phyloP scores from a whole-genome alignment of 148 eudicot genomes.

The Salicornia ramosissima region DNA sequence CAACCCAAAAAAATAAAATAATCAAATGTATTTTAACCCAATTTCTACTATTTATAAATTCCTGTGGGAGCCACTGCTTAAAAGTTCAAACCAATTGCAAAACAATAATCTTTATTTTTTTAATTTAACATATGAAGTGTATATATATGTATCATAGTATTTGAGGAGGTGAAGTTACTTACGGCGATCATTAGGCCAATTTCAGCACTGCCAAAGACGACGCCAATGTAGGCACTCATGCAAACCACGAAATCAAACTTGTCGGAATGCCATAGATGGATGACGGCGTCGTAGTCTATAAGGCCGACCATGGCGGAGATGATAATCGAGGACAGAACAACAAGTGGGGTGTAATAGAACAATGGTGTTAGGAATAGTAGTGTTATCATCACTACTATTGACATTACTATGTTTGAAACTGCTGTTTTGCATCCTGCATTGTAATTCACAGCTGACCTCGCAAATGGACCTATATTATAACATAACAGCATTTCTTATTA shows the following conservation, averaged over 20 bases:
- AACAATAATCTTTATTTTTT: too few species aligned
- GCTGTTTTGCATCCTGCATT: slow-evolving; percentile 95
- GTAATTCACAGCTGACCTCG: slow-evolving; percentile 92
- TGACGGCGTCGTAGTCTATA: slow-evolving; percentile 70
- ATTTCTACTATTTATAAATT: too few species aligned
- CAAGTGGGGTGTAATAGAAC: slow-evolving; percentile 83
- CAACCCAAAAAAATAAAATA: too few species aligned
- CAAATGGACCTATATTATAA: slow-evolving; percentile 68
- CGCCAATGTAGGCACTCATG: slow-evolving; percentile 76
- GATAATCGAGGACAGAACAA: slow-evolving; percentile 75
- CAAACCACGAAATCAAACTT: slow-evolving; percentile 81
- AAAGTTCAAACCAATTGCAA: too few species aligned
- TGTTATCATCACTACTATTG: slow-evolving; percentile 76
- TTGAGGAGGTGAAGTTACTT: too few species aligned
- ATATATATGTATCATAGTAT: too few species aligned
- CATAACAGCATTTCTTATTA: background rate
- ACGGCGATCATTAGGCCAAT: slow-evolving; percentile 76
- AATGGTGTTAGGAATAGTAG: slow-evolving; percentile 65
- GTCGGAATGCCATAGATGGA: slow-evolving; percentile 76
- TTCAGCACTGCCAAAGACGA: slow-evolving; percentile 73
- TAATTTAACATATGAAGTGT: too few species aligned
- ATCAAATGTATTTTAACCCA: too few species aligned
- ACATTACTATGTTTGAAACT: slow-evolving; percentile 86
- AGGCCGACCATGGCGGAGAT: slow-evolving; percentile 91
- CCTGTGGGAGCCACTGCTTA: too few species aligned